Base-by-base conservation (phyloP, 495 filamentous ascomycete species). In the Neurospora sp. region DNA sequence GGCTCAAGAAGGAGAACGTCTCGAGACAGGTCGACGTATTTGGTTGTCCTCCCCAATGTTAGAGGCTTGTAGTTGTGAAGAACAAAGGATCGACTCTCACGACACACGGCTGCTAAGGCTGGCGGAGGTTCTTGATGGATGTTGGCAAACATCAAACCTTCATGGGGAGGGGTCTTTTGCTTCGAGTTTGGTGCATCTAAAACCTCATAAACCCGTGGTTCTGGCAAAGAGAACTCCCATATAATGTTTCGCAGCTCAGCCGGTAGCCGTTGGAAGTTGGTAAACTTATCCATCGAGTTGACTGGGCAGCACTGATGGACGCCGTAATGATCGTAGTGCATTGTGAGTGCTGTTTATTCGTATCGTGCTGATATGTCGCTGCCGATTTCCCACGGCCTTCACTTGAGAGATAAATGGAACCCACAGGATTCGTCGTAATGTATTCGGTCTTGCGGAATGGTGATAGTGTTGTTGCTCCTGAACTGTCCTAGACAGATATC, bases 1-100 rank as follows among this genome's bases (percentile, higher is more conserved):
- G 84, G 84, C 75, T 86, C 84, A 39, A 86, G 83, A n/a, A 86
- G 79, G 59, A 86, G 75, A 39, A 86, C 83, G 71, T 86, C 84
- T 70, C 84, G 82, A 36, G 81, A 79, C 21, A 84, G 79, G 73
- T 86, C 83, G 71, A 86, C 78, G 70, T 80, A 84, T 72, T 86
- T 86, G 72, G 84, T 84, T 39, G 83, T 84, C 24, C 76, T 77
- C 28, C 83, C 84, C 37, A 86, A 79, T 1, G 82, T 84, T 73
- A 86, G 78, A 6, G 83, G 82, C 72, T 85, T 84, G 77, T 86
- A 86, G 71, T 80, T 79, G 72, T 84, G 84, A 70, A 86, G 75
- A 34, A 85, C 84, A 70, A 83, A 83, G 72, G 80, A 82, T n/a
- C 84, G 82, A 71, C 83, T 83, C 77, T 86, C 84, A 45, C 81